Conservation (phyloP, 805 yeast genomes). For the Myxozyma sirexii region DNA sequence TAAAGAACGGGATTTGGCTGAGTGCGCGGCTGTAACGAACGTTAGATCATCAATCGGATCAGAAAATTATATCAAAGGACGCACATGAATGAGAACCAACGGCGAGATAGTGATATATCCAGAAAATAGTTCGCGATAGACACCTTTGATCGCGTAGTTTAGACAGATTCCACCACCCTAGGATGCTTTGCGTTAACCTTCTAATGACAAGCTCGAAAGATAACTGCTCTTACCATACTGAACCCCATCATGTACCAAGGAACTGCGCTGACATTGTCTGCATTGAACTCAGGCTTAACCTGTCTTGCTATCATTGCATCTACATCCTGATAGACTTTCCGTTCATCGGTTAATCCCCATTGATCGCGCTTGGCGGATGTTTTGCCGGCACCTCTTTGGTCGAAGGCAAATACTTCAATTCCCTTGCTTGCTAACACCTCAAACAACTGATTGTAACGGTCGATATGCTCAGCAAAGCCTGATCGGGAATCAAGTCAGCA, state of each 20-base stretch:
- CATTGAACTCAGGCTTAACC: constrained; percentile 16
- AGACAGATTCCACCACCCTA: constrained; percentile 37
- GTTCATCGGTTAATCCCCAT: constrained; percentile 43
- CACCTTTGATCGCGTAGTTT: constrained; percentile 44
- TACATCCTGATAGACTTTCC: constrained; percentile 40
- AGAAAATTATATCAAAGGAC: neutral
- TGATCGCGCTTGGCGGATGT: constrained; percentile 40
- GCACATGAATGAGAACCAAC: constrained; percentile 37
- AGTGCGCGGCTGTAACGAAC: constrained; percentile 16
- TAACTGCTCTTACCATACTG: constrained; percentile 21
- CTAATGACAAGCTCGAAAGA: neutral
- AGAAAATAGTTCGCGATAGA: constrained; percentile 39
- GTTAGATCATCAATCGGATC: neutral
- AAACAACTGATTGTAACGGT: constrained; percentile 41
- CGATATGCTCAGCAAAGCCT: constrained; percentile 45
- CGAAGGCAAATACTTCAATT: constrained; percentile 44
- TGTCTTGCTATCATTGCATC: constrained; percentile 39
- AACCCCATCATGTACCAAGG: constrained; percentile 31
- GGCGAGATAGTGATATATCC: constrained; percentile 45
- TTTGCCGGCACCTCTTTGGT: constrained; percentile 47
- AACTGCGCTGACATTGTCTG: neutral
- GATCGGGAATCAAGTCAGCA: neutral
- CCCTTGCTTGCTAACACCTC: constrained; percentile 40
- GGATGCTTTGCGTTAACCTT: neutral
- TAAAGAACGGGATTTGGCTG: constrained; percentile 37